Percentiles rank a stretch among this genome's conserved stretches.
Evolutionary conservation across 345 rosid genomes (phyloP).

Genomic region (Turritis glabra): DNA sequence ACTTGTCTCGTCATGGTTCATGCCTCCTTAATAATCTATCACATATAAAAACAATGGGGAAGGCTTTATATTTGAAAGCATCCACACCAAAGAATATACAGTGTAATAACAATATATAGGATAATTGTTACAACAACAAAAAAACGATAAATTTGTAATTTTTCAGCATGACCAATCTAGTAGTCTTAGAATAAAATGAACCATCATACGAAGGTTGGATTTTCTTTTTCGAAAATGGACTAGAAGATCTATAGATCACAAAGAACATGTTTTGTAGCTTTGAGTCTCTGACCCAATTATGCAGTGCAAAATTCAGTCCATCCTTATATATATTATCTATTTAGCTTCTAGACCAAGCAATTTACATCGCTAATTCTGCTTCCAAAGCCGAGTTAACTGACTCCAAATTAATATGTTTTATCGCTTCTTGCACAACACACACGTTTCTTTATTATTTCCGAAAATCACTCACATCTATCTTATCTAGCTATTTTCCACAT

Average conservation of each 20-base stretch:
- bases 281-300: neutral
- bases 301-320: neutral
- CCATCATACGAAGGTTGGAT: neutral
- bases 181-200: neutral
- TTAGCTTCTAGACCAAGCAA: neutral
- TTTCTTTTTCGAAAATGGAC: neutral
- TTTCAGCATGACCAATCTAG: neutral
- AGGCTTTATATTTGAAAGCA: too few relatives aligned
- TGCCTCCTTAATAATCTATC: neutral
- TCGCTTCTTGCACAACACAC: too few relatives aligned
- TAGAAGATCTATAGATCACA: neutral
- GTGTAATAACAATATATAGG: neutral
- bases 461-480: neutral
- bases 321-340: neutral
- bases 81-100: too few relatives aligned
- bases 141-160: neutral
- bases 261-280: neutral
- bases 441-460: neutral
- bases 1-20: slow-evolving; percentile 28
- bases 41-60: neutral
- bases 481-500: neutral
- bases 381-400: neutral
- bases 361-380: neutral
- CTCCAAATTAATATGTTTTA: neutral
- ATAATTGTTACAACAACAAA: neutral